Base-by-base conservation (phyloP, 192 early-diverging fungal species). In the Rhizophagus clarus region DNA sequence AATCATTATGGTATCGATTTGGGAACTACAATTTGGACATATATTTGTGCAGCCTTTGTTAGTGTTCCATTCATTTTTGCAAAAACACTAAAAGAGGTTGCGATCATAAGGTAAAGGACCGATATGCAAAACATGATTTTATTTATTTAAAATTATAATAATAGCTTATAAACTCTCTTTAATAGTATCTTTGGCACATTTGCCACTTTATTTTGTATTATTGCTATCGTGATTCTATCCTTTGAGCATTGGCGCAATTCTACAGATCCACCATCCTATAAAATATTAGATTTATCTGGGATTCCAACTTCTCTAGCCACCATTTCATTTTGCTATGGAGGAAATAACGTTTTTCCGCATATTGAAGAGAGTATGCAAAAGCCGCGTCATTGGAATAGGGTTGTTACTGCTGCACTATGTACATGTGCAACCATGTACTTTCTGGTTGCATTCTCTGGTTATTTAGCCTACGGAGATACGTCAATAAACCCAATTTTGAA, bases 261-360 rank as follows among this genome's bases (percentile, higher is more conserved):
- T 80, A 71, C 14, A 72, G 7, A 10, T 82, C 86, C 70, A 26
- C 84, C 75, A n/a, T 82, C 69, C 10, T 90, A 93, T 79, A 76
- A 82, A 42, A 78, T 77, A 45, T 89, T 95, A 15, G 88, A 91
- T 34, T 90, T 90, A 68, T 83, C 85, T n/a, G 90, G 90, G 72
- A 88, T 97, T 66, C 94, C 94, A 29, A 89, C 89, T 8, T 92
- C 94, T 0, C 77, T 97, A 8, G 93, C 93, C 2, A 93, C 93
- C 1, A 92, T 97, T 80, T 90, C 90, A 20, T 95, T 97, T 84
- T 92, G 91, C 81, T 97, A 91, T 77, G 88, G 92, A n/a, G 94
- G 94, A 61, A 94, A 94, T 69, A 93, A 90, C 9, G 91, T 94
- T 12, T 96, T 95, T 82, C 92, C 95, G 32, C 92, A 95, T 69